Base-by-base conservation (phyloP, 2,329 filamentous ascomycete genomes). In the Phialemoniopsis sp. region DNA sequence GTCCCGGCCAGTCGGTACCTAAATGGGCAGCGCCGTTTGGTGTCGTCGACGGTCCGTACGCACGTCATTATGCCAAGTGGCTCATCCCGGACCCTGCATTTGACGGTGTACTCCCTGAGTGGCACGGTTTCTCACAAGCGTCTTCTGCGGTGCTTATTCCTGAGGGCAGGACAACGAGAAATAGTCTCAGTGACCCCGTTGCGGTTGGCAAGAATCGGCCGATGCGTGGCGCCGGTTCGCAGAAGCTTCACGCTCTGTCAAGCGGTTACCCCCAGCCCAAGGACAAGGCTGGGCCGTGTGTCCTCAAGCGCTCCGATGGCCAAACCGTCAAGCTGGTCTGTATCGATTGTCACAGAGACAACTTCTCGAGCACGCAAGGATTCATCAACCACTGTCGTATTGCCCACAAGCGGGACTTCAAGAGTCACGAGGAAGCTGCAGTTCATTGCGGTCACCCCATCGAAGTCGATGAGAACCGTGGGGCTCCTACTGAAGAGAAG, bases 351-450 rank as follows among this genome's bases (percentile, higher is more conserved):
- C 76, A 89, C 36, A 78, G 91, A 47, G 87, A 89, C 59, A 88
- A 96, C 60, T 97, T 97, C 57, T 90, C 86, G 40, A 97, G 90
- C 66, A 94, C 90, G 0, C 93, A 97, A 62, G 93, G 93, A n/a
- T 97, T 97, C 65, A 93, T 98, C 67, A 98, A 98, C 57, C 93
- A 98, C 59, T 97, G 91, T 59, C 89, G 93, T 41, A 97, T 98
- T 53, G 89, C 90, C 18, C 93, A 98, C 65, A 87, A 85, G 58
- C 78, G 88, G 43, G 89, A 94, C 47, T 97, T 90, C 70, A 91
- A 95, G 66, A 96, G 89, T 52, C 93, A 98, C 56, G 91, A 97
- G 60, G 88, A 90, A 55, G 93, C 93, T 46, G 93, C 91, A 28
- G 76, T 90, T 40, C 85, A 87, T 43, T 94, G 89, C 51, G 93